Conservation (phyloP, 1,139 yeast species). For the Taphrina wiesneri region DNA sequence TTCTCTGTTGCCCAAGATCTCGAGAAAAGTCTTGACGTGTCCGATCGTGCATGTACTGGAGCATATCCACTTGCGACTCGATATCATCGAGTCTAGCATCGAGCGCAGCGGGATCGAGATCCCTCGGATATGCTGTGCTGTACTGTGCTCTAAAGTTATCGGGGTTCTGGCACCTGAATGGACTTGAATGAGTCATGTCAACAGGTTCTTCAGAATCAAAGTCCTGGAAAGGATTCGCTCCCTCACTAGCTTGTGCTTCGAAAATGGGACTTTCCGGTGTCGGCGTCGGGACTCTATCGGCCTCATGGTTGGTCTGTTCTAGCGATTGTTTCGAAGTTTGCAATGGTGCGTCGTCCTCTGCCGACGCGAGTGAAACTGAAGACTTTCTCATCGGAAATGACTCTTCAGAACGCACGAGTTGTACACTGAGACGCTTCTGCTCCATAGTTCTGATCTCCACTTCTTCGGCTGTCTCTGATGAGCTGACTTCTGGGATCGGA, state of each 20-base stretch:
- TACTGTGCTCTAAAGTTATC: neutral
- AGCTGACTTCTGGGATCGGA: neutral
- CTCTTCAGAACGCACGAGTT: neutral
- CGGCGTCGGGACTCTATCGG: neutral
- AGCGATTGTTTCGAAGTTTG: neutral
- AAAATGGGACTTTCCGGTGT: neutral
- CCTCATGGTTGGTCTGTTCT: neutral
- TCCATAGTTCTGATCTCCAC: neutral
- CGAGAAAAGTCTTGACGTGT: neutral
- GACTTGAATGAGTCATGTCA: neutral
- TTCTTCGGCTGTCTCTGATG: neutral
- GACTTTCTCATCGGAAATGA: neutral
- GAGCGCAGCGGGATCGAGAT: neutral
- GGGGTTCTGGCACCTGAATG: neutral
- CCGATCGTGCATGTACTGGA: conserved; percentile 2
- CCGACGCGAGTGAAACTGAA: neutral
- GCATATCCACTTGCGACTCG: conserved; percentile 8
- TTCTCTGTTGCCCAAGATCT: neutral
- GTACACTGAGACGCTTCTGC: neutral
- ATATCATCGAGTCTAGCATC: neutral
- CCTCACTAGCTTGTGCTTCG: neutral
- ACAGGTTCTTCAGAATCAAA: neutral
- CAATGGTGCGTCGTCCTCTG: neutral
- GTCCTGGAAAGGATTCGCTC: neutral
- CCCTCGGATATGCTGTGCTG: neutral